Evolutionary conservation across 495 filamentous ascomycete species (phyloP).

Genomic region (Penicillium canariense): DNA sequence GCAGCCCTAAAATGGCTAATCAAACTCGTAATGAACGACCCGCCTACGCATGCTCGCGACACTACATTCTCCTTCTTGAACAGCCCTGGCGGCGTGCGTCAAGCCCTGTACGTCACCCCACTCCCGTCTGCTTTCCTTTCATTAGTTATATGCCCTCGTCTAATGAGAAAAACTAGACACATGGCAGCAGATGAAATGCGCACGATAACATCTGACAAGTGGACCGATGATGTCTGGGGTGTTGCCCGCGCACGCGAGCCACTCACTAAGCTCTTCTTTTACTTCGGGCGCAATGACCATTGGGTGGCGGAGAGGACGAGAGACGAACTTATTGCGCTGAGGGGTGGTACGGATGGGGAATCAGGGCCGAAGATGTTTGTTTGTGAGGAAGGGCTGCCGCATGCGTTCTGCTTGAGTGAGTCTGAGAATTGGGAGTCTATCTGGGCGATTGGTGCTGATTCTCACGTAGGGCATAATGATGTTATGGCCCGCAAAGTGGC

Average conservation of each 20-base stretch:
- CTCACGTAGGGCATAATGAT: constrained; percentile 54
- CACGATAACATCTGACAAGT: constrained; percentile 70
- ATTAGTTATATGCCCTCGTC: background rate
- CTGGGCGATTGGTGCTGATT: constrained; percentile 5
- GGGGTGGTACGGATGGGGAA: constrained; percentile 27
- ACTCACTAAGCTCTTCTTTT: constrained; percentile 66
- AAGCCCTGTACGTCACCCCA: constrained; percentile 57
- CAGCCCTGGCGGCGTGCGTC: constrained; percentile 62
- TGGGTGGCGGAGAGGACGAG: constrained; percentile 80
- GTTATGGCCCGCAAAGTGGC: constrained; percentile 64
- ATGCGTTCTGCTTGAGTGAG: constrained; percentile 80
- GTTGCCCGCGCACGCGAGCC: constrained; percentile 41
- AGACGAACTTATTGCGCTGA: constrained; percentile 64
- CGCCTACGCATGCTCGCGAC: constrained; percentile 55
- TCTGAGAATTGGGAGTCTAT: constrained; percentile 20
- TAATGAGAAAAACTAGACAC: constrained; percentile 35
- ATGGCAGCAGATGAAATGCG: constrained; percentile 75
- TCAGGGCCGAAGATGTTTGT: constrained; percentile 67
- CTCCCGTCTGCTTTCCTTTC: background rate
- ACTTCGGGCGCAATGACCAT: constrained; percentile 73
- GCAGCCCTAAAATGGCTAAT: constrained; percentile 44
- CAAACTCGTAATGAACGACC: constrained; percentile 44
- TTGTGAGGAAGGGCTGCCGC: constrained; percentile 69
- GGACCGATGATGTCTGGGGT: constrained; percentile 82
- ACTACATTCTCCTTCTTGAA: constrained; percentile 63